These are phyloP conservation scores for Byssoonygena ceratinophila DNA, from an alignment of 2,329 filamentous ascomycete genomes.

Conservation along the genomic window DNA sequence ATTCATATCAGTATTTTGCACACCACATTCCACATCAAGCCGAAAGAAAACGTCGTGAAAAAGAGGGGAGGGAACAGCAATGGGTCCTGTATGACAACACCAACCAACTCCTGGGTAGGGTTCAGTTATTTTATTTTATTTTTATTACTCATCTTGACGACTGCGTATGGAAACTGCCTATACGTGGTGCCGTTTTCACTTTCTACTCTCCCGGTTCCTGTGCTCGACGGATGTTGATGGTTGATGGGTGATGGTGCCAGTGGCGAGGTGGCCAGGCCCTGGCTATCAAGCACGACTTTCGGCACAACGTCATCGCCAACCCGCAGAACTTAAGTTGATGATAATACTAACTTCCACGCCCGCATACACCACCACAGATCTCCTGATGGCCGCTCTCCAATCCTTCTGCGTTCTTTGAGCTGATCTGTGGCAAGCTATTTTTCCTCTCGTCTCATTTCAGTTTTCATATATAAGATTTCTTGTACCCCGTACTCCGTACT, in stretches of 20 bases:
- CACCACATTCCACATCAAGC: too few relatives aligned
- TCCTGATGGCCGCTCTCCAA: background rate
- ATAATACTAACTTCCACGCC: conserved; percentile 3
- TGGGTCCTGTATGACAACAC: conserved; percentile 1
- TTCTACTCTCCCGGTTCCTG: background rate
- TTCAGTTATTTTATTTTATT: background rate
- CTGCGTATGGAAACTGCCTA: background rate
- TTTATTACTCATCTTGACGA: background rate
- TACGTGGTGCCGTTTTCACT: background rate
- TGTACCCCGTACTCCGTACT: background rate
- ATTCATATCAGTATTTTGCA: too few relatives aligned
- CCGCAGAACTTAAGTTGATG: background rate
- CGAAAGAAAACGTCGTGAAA: too few relatives aligned
- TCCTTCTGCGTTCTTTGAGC: background rate
- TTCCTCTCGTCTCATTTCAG: background rate
- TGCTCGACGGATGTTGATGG: background rate
- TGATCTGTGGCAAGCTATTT: background rate
- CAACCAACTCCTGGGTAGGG: background rate
- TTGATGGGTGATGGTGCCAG: conserved; percentile 4
- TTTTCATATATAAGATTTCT: background rate
- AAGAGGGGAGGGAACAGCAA: background rate
- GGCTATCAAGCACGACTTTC: background rate
- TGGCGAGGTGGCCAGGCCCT: conserved; percentile 10
- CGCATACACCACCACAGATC: background rate
- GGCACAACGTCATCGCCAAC: conserved; percentile 7